Conservation (phyloP, 805 yeast species). For the Suhomyces canberraensis region DNA sequence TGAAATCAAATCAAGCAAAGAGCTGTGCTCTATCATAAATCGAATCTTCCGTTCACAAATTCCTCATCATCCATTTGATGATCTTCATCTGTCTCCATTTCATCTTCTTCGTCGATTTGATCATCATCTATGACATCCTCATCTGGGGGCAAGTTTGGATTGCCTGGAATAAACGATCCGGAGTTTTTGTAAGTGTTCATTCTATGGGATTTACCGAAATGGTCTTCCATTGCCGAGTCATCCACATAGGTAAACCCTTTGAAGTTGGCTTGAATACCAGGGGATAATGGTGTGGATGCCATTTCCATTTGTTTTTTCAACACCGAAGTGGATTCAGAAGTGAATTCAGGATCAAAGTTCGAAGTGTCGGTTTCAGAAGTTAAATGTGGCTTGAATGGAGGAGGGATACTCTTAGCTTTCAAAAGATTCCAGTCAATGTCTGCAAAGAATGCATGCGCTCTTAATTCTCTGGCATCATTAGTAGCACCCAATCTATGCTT, state of each 20-base stretch:
- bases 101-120: slow-evolving; percentile 47
- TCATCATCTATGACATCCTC: slow-evolving; percentile 79
- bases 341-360: slow-evolving; percentile 97
- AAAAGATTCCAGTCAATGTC: slow-evolving; percentile 90
- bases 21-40: slow-evolving; percentile 44
- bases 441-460: slow-evolving; percentile 86
- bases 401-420: slow-evolving; percentile 78
- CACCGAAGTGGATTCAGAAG: slow-evolving; percentile 83
- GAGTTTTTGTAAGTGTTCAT: slow-evolving; percentile 39
- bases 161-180: slow-evolving; percentile 76
- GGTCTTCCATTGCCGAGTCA: slow-evolving; percentile 88
- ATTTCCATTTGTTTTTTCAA: slow-evolving; percentile 63
- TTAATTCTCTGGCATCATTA: slow-evolving; percentile 88
- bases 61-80: slow-evolving; percentile 71
- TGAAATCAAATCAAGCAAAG: not conserved
- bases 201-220: slow-evolving; percentile 49
- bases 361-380: slow-evolving; percentile 90
- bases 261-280: slow-evolving; percentile 94
- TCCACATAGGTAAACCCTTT: slow-evolving; percentile 97
- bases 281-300: slow-evolving; percentile 81
- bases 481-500: slow-evolving; percentile 89
- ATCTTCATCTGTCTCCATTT: slow-evolving; percentile 52
- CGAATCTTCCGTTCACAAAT: slow-evolving; percentile 87
- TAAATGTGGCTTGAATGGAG: slow-evolving; percentile 95
- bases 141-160: slow-evolving; percentile 76